Base-by-base conservation (phyloP, 2,329 filamentous ascomycete genomes). In the Endocalyx cinctus region DNA sequence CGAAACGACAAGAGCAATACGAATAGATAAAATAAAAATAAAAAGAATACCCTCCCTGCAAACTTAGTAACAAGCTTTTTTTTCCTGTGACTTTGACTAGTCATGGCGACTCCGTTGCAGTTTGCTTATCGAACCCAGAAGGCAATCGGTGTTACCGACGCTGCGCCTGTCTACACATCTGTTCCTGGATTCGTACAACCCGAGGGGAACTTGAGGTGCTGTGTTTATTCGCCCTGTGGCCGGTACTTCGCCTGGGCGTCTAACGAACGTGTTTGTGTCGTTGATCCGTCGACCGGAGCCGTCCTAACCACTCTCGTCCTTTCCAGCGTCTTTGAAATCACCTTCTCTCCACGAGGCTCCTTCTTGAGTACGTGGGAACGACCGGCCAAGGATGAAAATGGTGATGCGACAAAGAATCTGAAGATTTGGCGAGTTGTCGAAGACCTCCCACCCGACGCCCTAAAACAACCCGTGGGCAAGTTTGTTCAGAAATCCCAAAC, bases 291-390 rank as follows among this genome's bases (percentile, higher is more conserved):
- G 27, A 74, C 70, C 46, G 90, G 89, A 52, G 69, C 82, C 50
- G 66, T 84, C 47, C 69, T 94, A 55, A 79, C 87, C 43, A 81
- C 74, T 22, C 75, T 98, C 31, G 75, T 82, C 38, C 78, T 88
- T 27, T 68, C 82, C 39, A 90, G 94, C 57, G 88, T 97, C 46
- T 95, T 87, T 67, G 92, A 98, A 62, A 70, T 98, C 40, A 87
- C 83, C 46, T 98, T 98, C 67, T 98, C 92, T 17, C 92, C 90
- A 5, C 73, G 81, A 35, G 92, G 92, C 41, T 92, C 86, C 37
- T 98, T 86, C 63, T 71, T 97, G 58, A 95, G 94, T 58, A 97
- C 92, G 34, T 97, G 89, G 88, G 90, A 98, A 69, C 82, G 92
- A 22, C 84, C 88, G 7, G 74, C 77, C 47, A 97, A 97, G 69